Percentiles rank a stretch among this genome's conserved stretches.
Conservation (phyloP, 2,329 filamentous ascomycete genomes). For the Nannizzia gypsea region DNA sequence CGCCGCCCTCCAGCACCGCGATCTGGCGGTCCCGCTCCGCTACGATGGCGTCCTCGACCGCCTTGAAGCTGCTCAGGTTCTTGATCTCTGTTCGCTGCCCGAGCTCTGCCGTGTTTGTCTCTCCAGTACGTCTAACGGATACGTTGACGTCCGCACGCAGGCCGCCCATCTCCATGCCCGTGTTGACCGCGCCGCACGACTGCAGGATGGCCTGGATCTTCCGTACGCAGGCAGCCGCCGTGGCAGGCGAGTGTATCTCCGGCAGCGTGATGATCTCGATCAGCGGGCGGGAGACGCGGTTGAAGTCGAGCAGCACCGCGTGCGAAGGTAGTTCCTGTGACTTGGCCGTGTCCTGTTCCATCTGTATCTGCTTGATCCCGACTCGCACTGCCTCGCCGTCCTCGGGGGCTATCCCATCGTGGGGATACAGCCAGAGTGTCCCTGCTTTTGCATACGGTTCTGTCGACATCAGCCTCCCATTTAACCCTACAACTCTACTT, state of each 20-base stretch:
- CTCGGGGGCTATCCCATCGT: constrained; percentile 68
- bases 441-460: constrained; percentile 59
- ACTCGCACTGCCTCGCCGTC: constrained; percentile 60
- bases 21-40: constrained; percentile 88
- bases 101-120: constrained; percentile 45
- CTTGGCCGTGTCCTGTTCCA: constrained; percentile 97
- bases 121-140: constrained; percentile 56
- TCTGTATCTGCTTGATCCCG: constrained; percentile 84
- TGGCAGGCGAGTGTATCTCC: constrained; percentile 73
- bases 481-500: background rate
- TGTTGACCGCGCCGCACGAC: constrained; percentile 71
- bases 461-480: constrained; percentile 15
- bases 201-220: constrained; percentile 76
- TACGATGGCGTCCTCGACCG: constrained; percentile 86
- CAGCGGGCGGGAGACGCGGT: constrained; percentile 78
- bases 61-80: constrained; percentile 88
- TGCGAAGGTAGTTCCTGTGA: constrained; percentile 66
- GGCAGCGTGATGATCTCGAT: constrained; percentile 93
- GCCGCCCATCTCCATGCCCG: constrained; percentile 87
- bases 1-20: constrained; percentile 60
- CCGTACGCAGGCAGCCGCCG: constrained; percentile 75
- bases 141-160: constrained; percentile 92
- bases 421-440: constrained; percentile 52
- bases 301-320: constrained; percentile 77
- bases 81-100: constrained; percentile 95